phyloP scores from a whole-genome alignment of 345 rosid species.

The Sonneratia alba region DNA sequence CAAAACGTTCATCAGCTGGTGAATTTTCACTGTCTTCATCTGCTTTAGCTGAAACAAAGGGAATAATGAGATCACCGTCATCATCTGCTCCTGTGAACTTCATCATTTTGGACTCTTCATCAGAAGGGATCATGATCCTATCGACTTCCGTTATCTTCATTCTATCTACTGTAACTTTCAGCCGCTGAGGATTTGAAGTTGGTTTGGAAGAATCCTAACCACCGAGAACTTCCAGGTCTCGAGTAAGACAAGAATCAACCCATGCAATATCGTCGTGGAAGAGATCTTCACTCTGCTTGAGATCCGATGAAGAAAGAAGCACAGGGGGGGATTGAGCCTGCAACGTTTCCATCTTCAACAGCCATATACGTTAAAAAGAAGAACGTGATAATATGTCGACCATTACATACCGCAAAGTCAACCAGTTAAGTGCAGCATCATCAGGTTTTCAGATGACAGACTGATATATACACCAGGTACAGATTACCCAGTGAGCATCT shows the following conservation, averaged over 20 bases:
- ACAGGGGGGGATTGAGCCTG: background rate
- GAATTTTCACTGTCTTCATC: background rate
- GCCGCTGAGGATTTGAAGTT: background rate
- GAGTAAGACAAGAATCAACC: conserved; percentile 18
- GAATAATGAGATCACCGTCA: background rate
- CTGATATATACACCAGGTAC: too few species aligned
- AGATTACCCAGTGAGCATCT: too few species aligned
- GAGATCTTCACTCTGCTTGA: conserved; percentile 9
- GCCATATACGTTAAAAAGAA: conserved; percentile 6
- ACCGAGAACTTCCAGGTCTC: conserved; percentile 10
- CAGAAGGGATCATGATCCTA: background rate
- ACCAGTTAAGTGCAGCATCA: background rate
- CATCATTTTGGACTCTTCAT: background rate
- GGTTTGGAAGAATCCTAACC: conserved; percentile 6
- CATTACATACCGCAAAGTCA: background rate
- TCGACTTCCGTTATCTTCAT: conserved; percentile 2
- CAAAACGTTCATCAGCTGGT: background rate
- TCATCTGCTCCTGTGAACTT: background rate
- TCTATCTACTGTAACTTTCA: background rate
- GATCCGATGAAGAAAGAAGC: background rate
- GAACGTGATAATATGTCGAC: background rate
- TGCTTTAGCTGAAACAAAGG: background rate
- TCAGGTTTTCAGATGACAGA: background rate
- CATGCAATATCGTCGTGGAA: conserved; percentile 13
- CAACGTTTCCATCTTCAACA: conserved; percentile 5